Percentiles rank a stretch among this genome's conserved stretches.
Conservation (phyloP, 2,329 filamentous ascomycete genomes). For the Curvularia eragrostidis region DNA sequence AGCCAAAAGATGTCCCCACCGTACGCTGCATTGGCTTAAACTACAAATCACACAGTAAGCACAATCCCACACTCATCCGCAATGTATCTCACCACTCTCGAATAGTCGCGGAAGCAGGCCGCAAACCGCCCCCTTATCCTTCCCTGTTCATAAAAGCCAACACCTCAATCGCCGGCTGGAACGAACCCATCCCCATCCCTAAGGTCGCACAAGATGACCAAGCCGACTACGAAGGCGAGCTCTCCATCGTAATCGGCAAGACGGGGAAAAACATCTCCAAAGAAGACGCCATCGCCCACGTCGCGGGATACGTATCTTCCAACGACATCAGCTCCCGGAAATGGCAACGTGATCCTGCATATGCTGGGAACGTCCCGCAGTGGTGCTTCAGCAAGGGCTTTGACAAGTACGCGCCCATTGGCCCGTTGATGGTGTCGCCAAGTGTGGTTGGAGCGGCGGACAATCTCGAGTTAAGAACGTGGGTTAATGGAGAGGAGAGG, state of each 20-base stretch:
- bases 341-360: conserved; percentile 49
- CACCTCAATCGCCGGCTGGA: conserved; percentile 5
- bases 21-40: not conserved
- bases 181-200: conserved; percentile 52
- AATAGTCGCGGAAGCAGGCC: conserved; percentile 14
- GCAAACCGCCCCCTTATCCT: conserved; percentile 17
- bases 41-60: conserved; percentile 1
- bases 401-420: conserved; percentile 59
- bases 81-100: not conserved
- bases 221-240: conserved; percentile 18
- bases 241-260: conserved; percentile 57
- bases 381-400: conserved; percentile 62
- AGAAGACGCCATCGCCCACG: conserved; percentile 53
- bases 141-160: conserved; percentile 17
- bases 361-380: conserved; percentile 54
- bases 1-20: not conserved
- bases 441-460: conserved; percentile 50
- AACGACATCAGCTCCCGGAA: conserved; percentile 61
- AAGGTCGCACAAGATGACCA: conserved; percentile 55
- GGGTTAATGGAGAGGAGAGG: conserved; percentile 53
- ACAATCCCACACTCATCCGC: not conserved
- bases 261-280: conserved; percentile 55
- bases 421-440: conserved; percentile 54
- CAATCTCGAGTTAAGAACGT: conserved; percentile 46
- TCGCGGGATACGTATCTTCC: conserved; percentile 58